Conservation (phyloP, 2,329 filamentous ascomycete species). For the Sporothrix pseudoabietina region DNA sequence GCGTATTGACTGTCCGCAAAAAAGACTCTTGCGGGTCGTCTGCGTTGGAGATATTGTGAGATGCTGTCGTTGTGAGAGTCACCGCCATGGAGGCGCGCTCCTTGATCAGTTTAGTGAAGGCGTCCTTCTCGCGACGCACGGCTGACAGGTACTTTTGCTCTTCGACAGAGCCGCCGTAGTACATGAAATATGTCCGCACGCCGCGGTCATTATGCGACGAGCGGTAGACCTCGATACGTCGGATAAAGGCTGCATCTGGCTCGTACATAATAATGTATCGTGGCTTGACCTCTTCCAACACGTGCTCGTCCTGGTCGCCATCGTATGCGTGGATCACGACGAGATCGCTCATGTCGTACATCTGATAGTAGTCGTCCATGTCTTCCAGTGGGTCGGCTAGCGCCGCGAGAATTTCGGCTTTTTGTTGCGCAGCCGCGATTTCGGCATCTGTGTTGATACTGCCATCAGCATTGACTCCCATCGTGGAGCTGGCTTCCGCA, state of each 20-base stretch:
- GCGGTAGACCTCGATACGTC: slow-evolving; percentile 91
- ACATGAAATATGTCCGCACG: slow-evolving; percentile 94
- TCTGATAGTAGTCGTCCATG: slow-evolving; percentile 88
- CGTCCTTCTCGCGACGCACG: slow-evolving; percentile 92
- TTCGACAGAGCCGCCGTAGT: slow-evolving; percentile 92
- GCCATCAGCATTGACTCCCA: slow-evolving; percentile 62
- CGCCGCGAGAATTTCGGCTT: slow-evolving; percentile 65
- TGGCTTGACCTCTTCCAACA: slow-evolving; percentile 92
- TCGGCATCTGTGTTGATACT: slow-evolving; percentile 48
- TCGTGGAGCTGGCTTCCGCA: slow-evolving; percentile 63
- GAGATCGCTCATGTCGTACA: slow-evolving; percentile 89
- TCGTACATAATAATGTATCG: slow-evolving; percentile 99
- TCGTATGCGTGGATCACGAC: slow-evolving; percentile 92
- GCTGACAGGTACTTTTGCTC: slow-evolving; percentile 90
- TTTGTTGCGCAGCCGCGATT: slow-evolving; percentile 54
- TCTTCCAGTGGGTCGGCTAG: slow-evolving; percentile 76
- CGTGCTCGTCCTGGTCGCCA: slow-evolving; percentile 91
- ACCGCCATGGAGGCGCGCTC: slow-evolving; percentile 93
- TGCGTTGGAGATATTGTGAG: slow-evolving; percentile 50
- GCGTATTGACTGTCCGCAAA: slow-evolving; percentile 91
- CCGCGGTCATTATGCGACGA: slow-evolving; percentile 89
- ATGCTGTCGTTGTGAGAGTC: slow-evolving; percentile 72
- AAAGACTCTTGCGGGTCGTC: slow-evolving; percentile 90
- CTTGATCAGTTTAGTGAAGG: slow-evolving; percentile 91
- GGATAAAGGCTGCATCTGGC: slow-evolving; percentile 90